Base-by-base conservation (phyloP, 2,329 filamentous ascomycete genomes). In the Aspergillus fischeri region DNA sequence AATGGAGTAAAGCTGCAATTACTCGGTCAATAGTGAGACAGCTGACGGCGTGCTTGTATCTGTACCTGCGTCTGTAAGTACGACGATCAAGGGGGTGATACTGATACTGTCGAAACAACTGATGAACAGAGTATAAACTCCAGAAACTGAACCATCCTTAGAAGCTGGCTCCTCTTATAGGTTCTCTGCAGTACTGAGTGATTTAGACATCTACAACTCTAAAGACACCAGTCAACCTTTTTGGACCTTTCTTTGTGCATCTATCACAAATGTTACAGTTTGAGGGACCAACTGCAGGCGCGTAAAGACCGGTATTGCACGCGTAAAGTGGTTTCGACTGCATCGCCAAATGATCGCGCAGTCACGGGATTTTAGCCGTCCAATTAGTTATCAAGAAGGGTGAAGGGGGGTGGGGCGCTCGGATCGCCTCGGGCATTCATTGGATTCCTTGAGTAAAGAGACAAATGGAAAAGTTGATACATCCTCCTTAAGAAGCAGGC, bases 261-360 rank as follows among this genome's bases (percentile, higher is more conserved):
- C 32, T 21, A 54, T 60, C 41, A 50, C 24, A 17, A 54, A 53
- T n/a, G 56, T 32, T 41, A 27, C 28, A 53, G 64, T 56, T 60
- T 60, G 66, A 59, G 62, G 60, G 58, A 63, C 56, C 4, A 56
- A 57, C 60, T 60, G 61, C 54, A 65, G 62, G 70, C 71, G 71
- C 63, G 65, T 63, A 58, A 61, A 41, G 41, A 42, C 14, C n/a
- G 55, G 64, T 66, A 66, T 55, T 59, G 35, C 53, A 66, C 67
- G 66, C 71, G 71, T 72, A 71, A 68, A 69, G 66, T 66, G 63
- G 64, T 62, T 65, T 61, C 50, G 35, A 47, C n/a, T 27, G 47
- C 49, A 68, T 72, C 71, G 70, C 71, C 69, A 74, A 73, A 74
- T 69, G 57, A 58, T 54, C 73, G 65, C 73, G 72, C 59, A 54